These are phyloP conservation scores for Microdochium trichocladiopsis DNA, from an alignment of 2,329 filamentous ascomycete species.

Conservation along the genomic window DNA sequence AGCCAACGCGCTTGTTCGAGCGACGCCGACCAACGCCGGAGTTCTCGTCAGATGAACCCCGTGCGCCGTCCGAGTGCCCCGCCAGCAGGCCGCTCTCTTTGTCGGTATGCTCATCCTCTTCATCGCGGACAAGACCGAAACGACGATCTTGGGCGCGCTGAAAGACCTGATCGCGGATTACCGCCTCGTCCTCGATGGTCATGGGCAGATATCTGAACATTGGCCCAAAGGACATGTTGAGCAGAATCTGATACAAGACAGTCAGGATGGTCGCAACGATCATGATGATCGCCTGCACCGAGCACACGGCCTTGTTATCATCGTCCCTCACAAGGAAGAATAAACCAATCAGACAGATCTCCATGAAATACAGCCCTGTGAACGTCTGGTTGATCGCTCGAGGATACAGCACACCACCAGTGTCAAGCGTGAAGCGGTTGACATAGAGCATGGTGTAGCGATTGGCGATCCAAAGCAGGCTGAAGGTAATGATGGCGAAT, in stretches of 20 bases:
- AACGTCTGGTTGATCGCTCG: slow-evolving; percentile 93
- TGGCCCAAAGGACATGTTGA: slow-evolving; percentile 79
- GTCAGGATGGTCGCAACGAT: slow-evolving; percentile 68
- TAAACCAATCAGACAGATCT: slow-evolving; percentile 79
- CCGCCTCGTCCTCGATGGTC: slow-evolving; percentile 91
- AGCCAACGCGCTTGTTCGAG: slow-evolving; percentile 11
- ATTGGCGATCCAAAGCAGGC: slow-evolving; percentile 87
- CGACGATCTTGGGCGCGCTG: slow-evolving; percentile 68
- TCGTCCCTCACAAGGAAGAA: slow-evolving; percentile 72
- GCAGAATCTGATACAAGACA: slow-evolving; percentile 65
- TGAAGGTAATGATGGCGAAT: slow-evolving; percentile 90
- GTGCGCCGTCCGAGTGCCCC: slow-evolving; percentile 34
- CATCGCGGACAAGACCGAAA: slow-evolving; percentile 52
- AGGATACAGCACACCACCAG: slow-evolving; percentile 86
- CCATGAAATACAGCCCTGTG: slow-evolving; percentile 90
- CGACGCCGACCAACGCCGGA: slow-evolving; percentile 1
- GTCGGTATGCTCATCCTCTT: slow-evolving; percentile 36
- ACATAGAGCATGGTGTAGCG: slow-evolving; percentile 97
- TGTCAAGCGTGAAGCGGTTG: slow-evolving; percentile 81
- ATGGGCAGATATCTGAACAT: slow-evolving; percentile 87
- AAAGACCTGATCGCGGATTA: slow-evolving; percentile 84
- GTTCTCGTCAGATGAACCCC: slow-evolving; percentile 16
- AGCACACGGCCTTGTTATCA: slow-evolving; percentile 47
- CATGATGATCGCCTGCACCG: slow-evolving; percentile 79
- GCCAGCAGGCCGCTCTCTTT: slow-evolving; percentile 26